phyloP scores from a whole-genome alignment of 176 grass and related monocot genomes.

The Eragrostis nindensis region DNA sequence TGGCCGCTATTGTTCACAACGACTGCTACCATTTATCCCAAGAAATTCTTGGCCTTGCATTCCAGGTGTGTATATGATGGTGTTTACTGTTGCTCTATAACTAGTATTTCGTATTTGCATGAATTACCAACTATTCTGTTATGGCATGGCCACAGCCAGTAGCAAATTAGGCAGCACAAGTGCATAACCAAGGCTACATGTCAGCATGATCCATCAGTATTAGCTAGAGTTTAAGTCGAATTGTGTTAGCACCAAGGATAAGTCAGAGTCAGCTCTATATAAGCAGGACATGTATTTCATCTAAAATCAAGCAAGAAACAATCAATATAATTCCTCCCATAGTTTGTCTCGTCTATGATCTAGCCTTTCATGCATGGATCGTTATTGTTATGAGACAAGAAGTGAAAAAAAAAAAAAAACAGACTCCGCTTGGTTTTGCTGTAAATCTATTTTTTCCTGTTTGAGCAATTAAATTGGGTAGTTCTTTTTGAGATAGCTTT shows the following conservation, averaged over 20 bases:
- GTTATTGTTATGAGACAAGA: background rate
- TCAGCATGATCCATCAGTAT: background rate
- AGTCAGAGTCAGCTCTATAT: too few species aligned
- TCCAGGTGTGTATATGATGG: slow-evolving; percentile 62
- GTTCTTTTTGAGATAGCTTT: background rate
- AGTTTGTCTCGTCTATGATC: too few species aligned
- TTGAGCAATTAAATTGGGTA: slow-evolving; percentile 7
- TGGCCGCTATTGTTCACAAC: slow-evolving; percentile 84
- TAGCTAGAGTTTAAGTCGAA: slow-evolving; percentile 15
- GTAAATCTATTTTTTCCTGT: slow-evolving; percentile 8
- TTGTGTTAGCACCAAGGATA: too few species aligned
- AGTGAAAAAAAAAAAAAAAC: slow-evolving; percentile 17
- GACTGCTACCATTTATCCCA: slow-evolving; percentile 85
- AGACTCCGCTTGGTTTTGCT: background rate
- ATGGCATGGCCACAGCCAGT: too few species aligned
- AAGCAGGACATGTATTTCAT: too few species aligned
- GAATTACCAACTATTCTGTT: background rate
- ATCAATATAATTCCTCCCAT: too few species aligned
- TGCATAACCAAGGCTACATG: too few species aligned
- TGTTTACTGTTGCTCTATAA: background rate
- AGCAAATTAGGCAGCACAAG: too few species aligned
- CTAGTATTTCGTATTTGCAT: background rate
- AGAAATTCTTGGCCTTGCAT: slow-evolving; percentile 95
- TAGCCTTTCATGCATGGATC: background rate
- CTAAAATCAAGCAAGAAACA: too few species aligned